phyloP scores from a whole-genome alignment of 441 rosid genomes.

The Populus tomentosa region DNA sequence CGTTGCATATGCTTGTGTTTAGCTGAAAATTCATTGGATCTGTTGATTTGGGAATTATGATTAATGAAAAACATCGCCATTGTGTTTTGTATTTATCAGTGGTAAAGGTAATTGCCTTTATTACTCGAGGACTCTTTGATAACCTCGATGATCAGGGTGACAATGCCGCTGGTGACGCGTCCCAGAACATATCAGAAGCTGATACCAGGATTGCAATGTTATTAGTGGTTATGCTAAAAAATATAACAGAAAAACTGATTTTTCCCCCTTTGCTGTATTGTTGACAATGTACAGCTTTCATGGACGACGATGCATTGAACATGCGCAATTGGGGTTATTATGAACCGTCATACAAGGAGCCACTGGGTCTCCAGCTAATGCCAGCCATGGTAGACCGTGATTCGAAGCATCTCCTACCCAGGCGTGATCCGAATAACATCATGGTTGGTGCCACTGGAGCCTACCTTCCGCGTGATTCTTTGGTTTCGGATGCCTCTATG shows the following conservation, averaged over 20 bases:
- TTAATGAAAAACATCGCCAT: not conserved
- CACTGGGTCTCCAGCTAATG: slow-evolving; percentile 71
- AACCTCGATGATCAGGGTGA: not conserved
- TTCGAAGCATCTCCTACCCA: slow-evolving; percentile 49
- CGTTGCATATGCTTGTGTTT: not conserved
- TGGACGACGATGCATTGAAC: slow-evolving; percentile 64
- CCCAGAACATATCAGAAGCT: not conserved
- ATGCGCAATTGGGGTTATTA: slow-evolving; percentile 81
- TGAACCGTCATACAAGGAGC: slow-evolving; percentile 70
- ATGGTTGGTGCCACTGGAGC: slow-evolving; percentile 48
- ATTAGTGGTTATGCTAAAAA: not conserved
- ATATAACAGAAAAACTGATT: not conserved
- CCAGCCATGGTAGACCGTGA: slow-evolving; percentile 58
- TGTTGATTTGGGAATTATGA: not conserved
- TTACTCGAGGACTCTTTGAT: not conserved
- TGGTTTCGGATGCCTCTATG: slow-evolving; percentile 46
- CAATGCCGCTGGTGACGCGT: not conserved
- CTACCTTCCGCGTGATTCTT: slow-evolving; percentile 53
- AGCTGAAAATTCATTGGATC: slow-evolving; percentile 7
- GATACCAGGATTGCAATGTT: not conserved
- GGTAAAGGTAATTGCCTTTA: not conserved
- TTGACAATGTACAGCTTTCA: slow-evolving; percentile 36
- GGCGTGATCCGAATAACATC: slow-evolving; percentile 47
- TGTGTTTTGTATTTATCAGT: not conserved
- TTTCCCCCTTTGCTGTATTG: slow-evolving; percentile 11